Percentiles rank a stretch among this genome's conserved stretches.
phyloP scores from a whole-genome alignment of 106 monocot genomes.

The Ottelia alismoides region DNA sequence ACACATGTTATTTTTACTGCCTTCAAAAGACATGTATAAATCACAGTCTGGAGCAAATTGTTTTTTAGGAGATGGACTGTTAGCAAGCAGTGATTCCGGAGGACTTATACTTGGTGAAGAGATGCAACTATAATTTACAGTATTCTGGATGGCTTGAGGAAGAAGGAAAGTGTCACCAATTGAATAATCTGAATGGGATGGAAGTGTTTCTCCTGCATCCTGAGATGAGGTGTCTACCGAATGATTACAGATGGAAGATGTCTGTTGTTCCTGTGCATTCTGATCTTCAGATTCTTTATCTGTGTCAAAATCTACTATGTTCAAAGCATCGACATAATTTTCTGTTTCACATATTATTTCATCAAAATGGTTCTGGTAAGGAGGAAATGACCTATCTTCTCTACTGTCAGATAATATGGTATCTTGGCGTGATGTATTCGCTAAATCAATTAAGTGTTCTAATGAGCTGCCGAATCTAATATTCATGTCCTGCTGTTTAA shows the following conservation, averaged over 20 bases:
- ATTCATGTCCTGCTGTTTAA: too few species aligned
- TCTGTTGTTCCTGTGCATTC: neutral
- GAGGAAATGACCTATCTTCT: conserved; percentile 7
- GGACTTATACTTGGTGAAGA: too few species aligned
- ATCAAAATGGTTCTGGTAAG: conserved; percentile 18
- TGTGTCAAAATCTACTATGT: conserved; percentile 51
- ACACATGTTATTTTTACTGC: too few species aligned
- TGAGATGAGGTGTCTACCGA: too few species aligned
- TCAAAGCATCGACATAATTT: conserved; percentile 63
- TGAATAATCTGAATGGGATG: neutral
- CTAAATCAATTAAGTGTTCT: too few species aligned
- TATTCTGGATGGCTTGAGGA: conserved; percentile 2
- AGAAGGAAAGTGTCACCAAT: neutral
- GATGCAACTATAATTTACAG: too few species aligned
- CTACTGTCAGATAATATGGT: conserved; percentile 12
- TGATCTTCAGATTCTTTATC: conserved; percentile 29
- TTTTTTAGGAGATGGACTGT: too few species aligned
- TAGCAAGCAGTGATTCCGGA: too few species aligned
- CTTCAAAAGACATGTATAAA: too few species aligned
- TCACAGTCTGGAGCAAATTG: too few species aligned
- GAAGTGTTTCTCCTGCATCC: neutral
- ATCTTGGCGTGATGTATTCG: conserved; percentile 7
- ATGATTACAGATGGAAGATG: too few species aligned
- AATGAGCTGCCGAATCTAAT: too few species aligned
- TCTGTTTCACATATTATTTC: conserved; percentile 55